These are phyloP conservation scores for Aspergillus floridensis DNA, from an alignment of 2,329 filamentous ascomycete species.

Conservation along the genomic window DNA sequence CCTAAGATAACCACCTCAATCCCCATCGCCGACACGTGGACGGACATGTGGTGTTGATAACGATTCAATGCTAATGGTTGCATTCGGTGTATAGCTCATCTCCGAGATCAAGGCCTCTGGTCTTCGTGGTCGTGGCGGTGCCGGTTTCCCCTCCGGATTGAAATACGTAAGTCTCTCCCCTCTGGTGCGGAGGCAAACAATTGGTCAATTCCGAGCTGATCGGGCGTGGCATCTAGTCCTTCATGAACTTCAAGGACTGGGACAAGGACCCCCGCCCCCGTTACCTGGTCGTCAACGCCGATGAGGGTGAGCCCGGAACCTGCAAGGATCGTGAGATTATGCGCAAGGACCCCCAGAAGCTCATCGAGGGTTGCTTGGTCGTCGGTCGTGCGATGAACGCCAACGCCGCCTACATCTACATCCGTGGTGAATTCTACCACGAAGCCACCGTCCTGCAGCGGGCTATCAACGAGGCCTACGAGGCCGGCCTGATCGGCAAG, in stretches of 20 bases:
- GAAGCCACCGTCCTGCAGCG: conserved; percentile 91
- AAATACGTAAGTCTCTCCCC: conserved; percentile 77
- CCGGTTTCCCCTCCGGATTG: conserved; percentile 94
- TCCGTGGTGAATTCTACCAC: conserved; percentile 95
- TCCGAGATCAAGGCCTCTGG: conserved; percentile 96
- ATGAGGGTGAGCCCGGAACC: conserved; percentile 97
- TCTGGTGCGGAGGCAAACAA: not conserved
- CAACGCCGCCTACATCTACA: conserved; percentile 98
- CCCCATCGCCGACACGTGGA: not conserved
- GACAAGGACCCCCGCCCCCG: conserved; percentile 95
- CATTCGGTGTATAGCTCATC: conserved; percentile 65
- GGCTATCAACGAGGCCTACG: conserved; percentile 97
- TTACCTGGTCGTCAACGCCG: conserved; percentile 96
- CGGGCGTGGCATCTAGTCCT: conserved; percentile 64
- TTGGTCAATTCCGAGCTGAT: not conserved
- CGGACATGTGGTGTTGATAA: not conserved
- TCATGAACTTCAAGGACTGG: conserved; percentile 99
- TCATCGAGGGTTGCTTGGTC: conserved; percentile 93
- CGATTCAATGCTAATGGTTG: conserved; percentile 24
- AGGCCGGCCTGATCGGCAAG: conserved; percentile 92
- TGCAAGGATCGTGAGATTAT: conserved; percentile 99
- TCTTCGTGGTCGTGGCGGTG: conserved; percentile 90
- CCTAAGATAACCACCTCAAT: not conserved
- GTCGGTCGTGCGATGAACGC: conserved; percentile 98
- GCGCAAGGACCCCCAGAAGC: conserved; percentile 99